Percentiles rank a stretch among this genome's conserved stretches.
These are phyloP conservation scores for Phylloporus rhodoxanthus DNA, from an alignment of 768 basidiomycete genomes.

Conservation along the genomic window DNA sequence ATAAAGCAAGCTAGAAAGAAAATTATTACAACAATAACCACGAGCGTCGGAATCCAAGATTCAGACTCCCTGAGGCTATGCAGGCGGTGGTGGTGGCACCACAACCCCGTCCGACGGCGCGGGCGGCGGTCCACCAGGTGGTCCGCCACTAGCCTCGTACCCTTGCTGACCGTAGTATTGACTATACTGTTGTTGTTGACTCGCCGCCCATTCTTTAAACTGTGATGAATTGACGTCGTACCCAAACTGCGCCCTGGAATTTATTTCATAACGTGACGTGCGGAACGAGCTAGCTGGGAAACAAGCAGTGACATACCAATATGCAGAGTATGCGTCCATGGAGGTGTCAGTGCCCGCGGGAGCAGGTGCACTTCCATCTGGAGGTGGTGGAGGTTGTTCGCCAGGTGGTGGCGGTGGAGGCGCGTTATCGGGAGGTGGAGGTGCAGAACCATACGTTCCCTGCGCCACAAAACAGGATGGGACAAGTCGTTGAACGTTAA, in stretches of 20 bases:
- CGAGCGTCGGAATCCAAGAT: not conserved
- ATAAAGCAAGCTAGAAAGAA: slow-evolving; percentile 26
- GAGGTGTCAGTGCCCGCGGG: slow-evolving; percentile 39
- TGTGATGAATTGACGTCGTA: slow-evolving; percentile 80
- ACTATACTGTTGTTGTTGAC: slow-evolving; percentile 60
- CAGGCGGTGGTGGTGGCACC: slow-evolving; percentile 24
- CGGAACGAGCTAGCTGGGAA: not conserved
- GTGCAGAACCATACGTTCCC: slow-evolving; percentile 34
- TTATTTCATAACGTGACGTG: not conserved
- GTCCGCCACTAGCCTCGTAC: slow-evolving; percentile 30
- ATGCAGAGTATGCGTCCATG: slow-evolving; percentile 52
- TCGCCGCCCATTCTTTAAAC: slow-evolving; percentile 76
- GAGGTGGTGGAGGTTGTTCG: slow-evolving; percentile 51
- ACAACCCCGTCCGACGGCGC: slow-evolving; percentile 16
- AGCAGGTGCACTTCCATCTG: slow-evolving; percentile 39
- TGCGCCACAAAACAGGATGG: slow-evolving; percentile 10
- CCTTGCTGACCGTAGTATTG: slow-evolving; percentile 67
- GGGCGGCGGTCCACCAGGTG: slow-evolving; percentile 15
- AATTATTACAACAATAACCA: slow-evolving; percentile 18
- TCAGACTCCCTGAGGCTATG: slow-evolving; percentile 12
- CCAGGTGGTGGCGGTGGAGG: slow-evolving; percentile 46
- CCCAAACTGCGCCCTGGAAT: slow-evolving; percentile 70
- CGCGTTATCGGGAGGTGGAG: slow-evolving; percentile 32
- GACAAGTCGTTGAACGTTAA: not conserved
- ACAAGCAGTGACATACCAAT: slow-evolving; percentile 43